These are phyloP conservation scores for Pseudozyma sp. DNA, from an alignment of 1,284 basidiomycete species.

Conservation along the genomic window DNA sequence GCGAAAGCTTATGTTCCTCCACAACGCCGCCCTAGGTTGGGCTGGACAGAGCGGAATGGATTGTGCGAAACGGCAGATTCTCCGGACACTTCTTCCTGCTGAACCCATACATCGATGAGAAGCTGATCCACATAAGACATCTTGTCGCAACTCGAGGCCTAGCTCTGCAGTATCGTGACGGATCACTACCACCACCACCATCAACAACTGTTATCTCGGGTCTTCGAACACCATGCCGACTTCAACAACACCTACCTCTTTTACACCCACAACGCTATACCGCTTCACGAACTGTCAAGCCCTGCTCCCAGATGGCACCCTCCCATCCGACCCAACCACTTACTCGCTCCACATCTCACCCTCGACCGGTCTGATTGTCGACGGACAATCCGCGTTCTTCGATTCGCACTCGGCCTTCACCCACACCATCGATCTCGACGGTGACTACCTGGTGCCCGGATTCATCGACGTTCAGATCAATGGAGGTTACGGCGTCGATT, in stretches of 20 bases:
- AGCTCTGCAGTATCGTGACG: neutral
- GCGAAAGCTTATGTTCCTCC: no score
- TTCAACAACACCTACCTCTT: constrained; percentile 1
- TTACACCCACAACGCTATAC: constrained; percentile 4
- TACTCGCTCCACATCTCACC: constrained; percentile 43
- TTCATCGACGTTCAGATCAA: constrained; percentile 85
- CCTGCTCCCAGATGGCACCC: constrained; percentile 28
- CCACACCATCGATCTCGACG: constrained; percentile 30
- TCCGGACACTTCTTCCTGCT: no score
- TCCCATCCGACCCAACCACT: constrained; percentile 14
- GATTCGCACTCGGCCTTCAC: constrained; percentile 13
- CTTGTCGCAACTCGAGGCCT: neutral
- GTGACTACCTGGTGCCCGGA: constrained; percentile 74
- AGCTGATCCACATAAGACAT: neutral
- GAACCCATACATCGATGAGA: no score
- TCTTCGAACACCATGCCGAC: constrained; percentile 1
- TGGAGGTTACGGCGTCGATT: constrained; percentile 89
- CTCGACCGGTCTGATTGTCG: constrained; percentile 20
- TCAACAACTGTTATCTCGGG: no score
- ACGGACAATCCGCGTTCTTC: constrained; percentile 43
- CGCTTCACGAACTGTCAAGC: constrained; percentile 47
- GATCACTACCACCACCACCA: neutral
- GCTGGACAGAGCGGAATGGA: no score
- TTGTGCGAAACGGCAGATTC: no score
- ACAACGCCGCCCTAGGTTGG: no score